Evolutionary conservation across 2,329 filamentous ascomycete species (phyloP).

Genomic region (Magnaporthiopsis poae): DNA sequence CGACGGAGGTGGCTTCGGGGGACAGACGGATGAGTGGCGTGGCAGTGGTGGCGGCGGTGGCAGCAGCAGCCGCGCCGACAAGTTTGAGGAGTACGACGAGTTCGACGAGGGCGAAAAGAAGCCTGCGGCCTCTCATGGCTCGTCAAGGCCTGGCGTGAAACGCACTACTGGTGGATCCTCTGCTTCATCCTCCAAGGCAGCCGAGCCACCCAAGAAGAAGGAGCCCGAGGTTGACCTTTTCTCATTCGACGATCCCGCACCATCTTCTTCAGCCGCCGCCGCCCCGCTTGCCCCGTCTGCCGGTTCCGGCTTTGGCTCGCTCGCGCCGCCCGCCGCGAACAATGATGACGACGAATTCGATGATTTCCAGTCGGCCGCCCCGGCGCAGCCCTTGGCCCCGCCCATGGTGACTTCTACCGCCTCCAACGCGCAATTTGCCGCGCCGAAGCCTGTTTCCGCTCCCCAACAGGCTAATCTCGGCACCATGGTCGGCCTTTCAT

Average conservation of each 20-base stretch:
- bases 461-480: conserved; percentile 71
- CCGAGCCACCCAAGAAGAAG: conserved; percentile 67
- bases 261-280: conserved; percentile 34
- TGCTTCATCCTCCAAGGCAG: conserved; percentile 46
- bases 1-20: conserved; percentile 89
- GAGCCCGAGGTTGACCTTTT: conserved; percentile 87
- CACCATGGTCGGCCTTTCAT: conserved; percentile 69
- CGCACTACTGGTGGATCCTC: conserved; percentile 31
- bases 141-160: conserved; percentile 36
- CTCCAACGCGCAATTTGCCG: conserved; percentile 59
- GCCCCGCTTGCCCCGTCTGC: conserved; percentile 34
- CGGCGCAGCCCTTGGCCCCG: conserved; percentile 40
- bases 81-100: conserved; percentile 96
- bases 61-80: conserved; percentile 56
- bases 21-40: conserved; percentile 62
- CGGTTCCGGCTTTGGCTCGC: conserved; percentile 35
- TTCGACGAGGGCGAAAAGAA: conserved; percentile 64
- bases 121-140: conserved; percentile 37
- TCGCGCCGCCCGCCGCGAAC: conserved; percentile 38
- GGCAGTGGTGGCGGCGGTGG: conserved; percentile 47
- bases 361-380: conserved; percentile 84
- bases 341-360: conserved; percentile 95
- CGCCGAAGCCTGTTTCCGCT: conserved; percentile 76
- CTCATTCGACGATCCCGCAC: conserved; percentile 68
- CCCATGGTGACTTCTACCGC: conserved; percentile 43